phyloP scores from a whole-genome alignment of 306 rosid genomes.

The Ormosia emarginata region DNA sequence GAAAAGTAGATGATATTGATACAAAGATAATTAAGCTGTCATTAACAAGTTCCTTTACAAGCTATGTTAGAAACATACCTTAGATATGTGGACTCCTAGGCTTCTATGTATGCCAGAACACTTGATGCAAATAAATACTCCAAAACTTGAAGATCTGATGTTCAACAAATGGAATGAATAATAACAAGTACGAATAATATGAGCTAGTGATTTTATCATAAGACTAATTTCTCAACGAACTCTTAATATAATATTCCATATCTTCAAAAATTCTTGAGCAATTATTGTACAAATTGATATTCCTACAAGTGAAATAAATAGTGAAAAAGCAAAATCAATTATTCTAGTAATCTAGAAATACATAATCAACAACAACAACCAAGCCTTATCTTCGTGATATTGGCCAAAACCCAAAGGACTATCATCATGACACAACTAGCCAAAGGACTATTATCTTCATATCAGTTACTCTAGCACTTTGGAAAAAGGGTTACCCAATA shows the following conservation, averaged over 20 bases:
- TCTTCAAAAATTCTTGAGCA: not conserved
- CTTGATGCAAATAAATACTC: constrained; percentile 87
- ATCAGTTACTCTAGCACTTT: no score
- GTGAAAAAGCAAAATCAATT: not conserved
- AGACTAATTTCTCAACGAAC: not conserved
- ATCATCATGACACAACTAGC: not conserved
- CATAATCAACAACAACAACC: not conserved
- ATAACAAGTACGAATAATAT: not conserved
- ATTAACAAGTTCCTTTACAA: not conserved
- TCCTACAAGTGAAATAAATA: not conserved
- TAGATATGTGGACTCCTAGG: constrained; percentile 89
- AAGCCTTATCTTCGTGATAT: not conserved
- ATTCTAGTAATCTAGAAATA: not conserved
- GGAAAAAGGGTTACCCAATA: not conserved
- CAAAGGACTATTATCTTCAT: no score
- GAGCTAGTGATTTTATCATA: not conserved
- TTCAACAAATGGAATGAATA: constrained; percentile 12
- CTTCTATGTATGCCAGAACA: constrained; percentile 96
- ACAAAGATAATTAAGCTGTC: not conserved
- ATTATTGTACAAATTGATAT: not conserved
- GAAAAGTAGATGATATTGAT: not conserved
- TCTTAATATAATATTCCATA: not conserved
- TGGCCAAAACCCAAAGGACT: not conserved
- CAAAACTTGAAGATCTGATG: constrained; percentile 72
- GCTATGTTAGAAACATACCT: constrained; percentile 49